Base-by-base conservation (phyloP, 257 asterid species). In the Lycium ferocissimum region DNA sequence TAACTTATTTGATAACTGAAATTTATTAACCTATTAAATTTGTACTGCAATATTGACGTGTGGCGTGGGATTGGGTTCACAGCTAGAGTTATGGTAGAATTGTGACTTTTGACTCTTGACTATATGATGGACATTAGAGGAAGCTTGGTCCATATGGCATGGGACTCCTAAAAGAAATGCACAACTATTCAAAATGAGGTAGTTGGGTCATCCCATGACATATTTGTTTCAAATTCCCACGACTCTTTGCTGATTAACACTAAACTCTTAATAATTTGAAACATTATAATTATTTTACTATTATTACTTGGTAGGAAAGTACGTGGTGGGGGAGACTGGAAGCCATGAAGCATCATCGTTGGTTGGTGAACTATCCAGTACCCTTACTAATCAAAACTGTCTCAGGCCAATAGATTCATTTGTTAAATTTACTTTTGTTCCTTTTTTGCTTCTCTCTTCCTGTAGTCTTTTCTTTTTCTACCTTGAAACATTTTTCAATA, bases 121-220 rank as follows among this genome's bases (percentile, higher is more conserved):
- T 5, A 43, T 43, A 18, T n/a, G 8, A 38, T 26, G 1, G 33
- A 26, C 33, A 26, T 26, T 26, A 26, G 58, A 53, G 58, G 17
- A 54, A 67, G 40, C 12, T 47, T 73, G 61, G 20, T 47, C 81
- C n/a, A 73, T 20, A n/a, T 5, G 59, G 37, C 80, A 20, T 20
- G 80, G 45, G 33, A 72, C 13, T 72, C 5, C 17, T 45, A 47
- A 9, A 15, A 72, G 35, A n/a, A 43, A 72, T 72, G 79, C 10
- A 70, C 78, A 38, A 38, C 79, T 40, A 40, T 38, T 70, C 33
- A 9, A 70, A 13, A 72, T 71, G 80, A 72, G 37, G 58, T 43
- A 9, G 80, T 47, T 47, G 3, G 81, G 43, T 47, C 20, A 75
- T 75, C 20, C 7, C 20, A 47, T 75, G 61, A 20, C 43, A 47